Percentiles rank a stretch among this genome's conserved stretches.
These are phyloP conservation scores for Neofusicoccum umdonicola DNA, from an alignment of 2,329 filamentous ascomycete species.

Conservation along the genomic window DNA sequence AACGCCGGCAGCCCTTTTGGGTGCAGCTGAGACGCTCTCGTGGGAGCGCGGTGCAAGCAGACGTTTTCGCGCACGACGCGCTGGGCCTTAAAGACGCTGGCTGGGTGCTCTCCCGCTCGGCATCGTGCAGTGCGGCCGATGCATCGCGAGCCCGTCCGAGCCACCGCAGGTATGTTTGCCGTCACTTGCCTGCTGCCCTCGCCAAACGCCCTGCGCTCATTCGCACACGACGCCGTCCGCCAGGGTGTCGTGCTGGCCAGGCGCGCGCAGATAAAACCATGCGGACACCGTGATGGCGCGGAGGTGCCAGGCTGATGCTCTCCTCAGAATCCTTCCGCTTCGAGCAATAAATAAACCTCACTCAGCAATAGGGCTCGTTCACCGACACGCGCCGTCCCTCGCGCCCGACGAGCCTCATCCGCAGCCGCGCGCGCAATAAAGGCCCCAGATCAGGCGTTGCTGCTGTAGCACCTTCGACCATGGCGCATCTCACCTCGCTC, in stretches of 20 bases:
- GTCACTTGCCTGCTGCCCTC: neutral
- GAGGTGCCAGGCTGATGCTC: neutral
- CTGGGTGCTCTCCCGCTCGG: neutral
- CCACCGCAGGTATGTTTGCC: constrained; percentile 9
- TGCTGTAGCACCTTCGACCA: neutral
- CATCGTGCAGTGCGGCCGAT: neutral
- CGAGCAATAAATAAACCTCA: neutral
- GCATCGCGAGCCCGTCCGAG: neutral
- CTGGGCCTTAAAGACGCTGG: neutral
- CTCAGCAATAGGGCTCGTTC: constrained; percentile 9
- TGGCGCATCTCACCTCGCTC: constrained; percentile 20
- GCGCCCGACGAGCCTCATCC: neutral
- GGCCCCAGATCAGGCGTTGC: neutral
- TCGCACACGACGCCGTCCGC: neutral
- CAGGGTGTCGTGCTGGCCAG: neutral
- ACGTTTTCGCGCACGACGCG: neutral
- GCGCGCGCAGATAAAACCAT: neutral
- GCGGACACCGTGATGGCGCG: neutral
- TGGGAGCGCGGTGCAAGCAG: neutral
- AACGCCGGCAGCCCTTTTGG: constrained; percentile 3
- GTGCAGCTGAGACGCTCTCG: constrained; percentile 6
- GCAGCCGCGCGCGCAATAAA: neutral
- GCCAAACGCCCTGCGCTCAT: neutral
- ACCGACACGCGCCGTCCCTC: neutral
- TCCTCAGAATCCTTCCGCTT: constrained; percentile 1